Evolutionary conservation across 2,329 filamentous ascomycete genomes (phyloP).

Genomic region (Colletotrichum shisoi): DNA sequence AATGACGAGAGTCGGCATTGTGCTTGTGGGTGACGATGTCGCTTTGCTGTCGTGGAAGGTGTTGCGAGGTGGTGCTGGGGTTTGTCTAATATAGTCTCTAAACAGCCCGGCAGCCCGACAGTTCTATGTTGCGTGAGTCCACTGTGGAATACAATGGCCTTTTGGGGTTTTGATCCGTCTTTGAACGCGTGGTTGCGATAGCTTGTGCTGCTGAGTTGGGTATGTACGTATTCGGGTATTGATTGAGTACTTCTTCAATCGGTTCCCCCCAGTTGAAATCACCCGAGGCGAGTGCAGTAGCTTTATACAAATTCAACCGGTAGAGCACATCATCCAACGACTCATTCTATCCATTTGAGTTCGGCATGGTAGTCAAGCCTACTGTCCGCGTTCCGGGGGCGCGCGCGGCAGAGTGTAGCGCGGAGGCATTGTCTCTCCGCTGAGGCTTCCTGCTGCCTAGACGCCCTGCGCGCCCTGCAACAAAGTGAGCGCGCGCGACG

Average conservation of each 20-base stretch:
- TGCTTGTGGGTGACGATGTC: slow-evolving; percentile 1
- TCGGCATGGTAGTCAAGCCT: neutral
- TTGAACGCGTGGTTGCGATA: slow-evolving; percentile 19
- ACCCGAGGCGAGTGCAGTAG: neutral
- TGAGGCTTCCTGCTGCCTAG: slow-evolving; percentile 1
- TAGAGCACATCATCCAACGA: neutral
- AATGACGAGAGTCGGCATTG: slow-evolving; percentile 62
- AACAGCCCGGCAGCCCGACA: neutral
- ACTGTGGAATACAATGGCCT: slow-evolving; percentile 10
- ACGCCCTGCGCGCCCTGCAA: neutral
- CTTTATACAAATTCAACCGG: neutral
- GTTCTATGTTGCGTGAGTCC: neutral
- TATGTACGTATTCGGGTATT: too few species aligned
- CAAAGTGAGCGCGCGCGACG: neutral
- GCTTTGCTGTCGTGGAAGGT: neutral
- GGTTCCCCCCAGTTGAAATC: neutral
- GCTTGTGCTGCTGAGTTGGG: slow-evolving; percentile 1
- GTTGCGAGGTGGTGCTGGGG: neutral
- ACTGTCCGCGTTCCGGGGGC: neutral
- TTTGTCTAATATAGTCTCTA: neutral
- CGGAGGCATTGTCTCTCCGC: slow-evolving; percentile 5
- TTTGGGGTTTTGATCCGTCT: slow-evolving; percentile 27
- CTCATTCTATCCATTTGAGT: neutral
- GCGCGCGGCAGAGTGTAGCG: slow-evolving; percentile 5
- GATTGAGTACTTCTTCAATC: too few species aligned